Conservation (phyloP, 495 filamentous ascomycete species). For the Cryomyces antarcticus region DNA sequence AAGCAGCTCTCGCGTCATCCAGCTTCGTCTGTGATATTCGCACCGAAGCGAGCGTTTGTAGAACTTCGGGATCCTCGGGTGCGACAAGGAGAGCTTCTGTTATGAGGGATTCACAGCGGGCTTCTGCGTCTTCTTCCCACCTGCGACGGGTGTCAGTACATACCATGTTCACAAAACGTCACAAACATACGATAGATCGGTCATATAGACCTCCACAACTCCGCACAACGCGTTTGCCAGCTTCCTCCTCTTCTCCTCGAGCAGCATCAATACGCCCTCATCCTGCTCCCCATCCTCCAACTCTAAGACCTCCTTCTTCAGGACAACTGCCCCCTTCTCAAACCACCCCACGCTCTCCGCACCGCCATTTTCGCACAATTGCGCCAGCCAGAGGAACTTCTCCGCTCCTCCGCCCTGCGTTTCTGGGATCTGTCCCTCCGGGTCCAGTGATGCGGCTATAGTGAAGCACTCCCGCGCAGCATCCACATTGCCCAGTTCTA, state of each 20-base stretch:
- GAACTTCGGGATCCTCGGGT: constrained; percentile 55
- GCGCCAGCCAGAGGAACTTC: constrained; percentile 90
- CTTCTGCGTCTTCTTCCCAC: constrained; percentile 78
- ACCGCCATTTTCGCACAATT: constrained; percentile 76
- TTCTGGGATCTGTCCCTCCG: constrained; percentile 39
- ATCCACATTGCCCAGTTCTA: constrained; percentile 67
- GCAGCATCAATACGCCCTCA: constrained; percentile 19
- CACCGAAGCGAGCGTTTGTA: constrained; percentile 85
- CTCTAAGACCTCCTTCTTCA: constrained; percentile 43
- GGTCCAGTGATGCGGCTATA: constrained; percentile 49
- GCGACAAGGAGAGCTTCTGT: constrained; percentile 67
- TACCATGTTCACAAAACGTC: neutral
- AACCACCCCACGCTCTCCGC: constrained; percentile 72
- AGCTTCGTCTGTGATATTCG: constrained; percentile 66
- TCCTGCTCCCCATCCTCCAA: constrained; percentile 24
- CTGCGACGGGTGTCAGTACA: constrained; percentile 16
- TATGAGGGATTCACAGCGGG: constrained; percentile 61
- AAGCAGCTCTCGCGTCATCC: constrained; percentile 59
- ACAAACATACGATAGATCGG: constrained; percentile 48
- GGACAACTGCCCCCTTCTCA: constrained; percentile 51
- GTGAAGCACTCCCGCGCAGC: constrained; percentile 47
- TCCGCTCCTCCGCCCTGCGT: constrained; percentile 63
- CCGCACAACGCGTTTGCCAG: constrained; percentile 74
- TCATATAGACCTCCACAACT: constrained; percentile 93
- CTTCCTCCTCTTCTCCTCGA: constrained; percentile 54